Conservation (phyloP, 768 basidiomycete species). For the Mycena epipterygia region DNA sequence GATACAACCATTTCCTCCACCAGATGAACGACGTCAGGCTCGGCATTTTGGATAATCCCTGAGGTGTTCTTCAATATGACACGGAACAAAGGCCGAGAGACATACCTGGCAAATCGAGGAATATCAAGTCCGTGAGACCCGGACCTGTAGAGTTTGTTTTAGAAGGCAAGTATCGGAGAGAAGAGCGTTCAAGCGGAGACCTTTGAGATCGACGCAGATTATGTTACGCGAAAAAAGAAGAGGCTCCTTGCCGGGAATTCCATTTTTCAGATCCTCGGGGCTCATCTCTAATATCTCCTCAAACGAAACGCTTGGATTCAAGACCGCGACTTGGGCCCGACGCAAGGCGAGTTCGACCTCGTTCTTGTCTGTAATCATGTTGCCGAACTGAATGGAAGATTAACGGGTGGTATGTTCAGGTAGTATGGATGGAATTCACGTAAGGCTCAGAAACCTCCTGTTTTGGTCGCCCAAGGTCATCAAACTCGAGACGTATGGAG, state of each 20-base stretch:
- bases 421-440: not conserved
- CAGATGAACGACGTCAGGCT: slow-evolving; percentile 56
- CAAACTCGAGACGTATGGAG: slow-evolving; percentile 56
- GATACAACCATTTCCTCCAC: slow-evolving; percentile 63
- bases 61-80: slow-evolving; percentile 13
- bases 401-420: too few relatives aligned
- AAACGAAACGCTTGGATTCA: slow-evolving; percentile 50
- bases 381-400: slow-evolving; percentile 30
- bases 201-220: slow-evolving; percentile 56
- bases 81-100: too few relatives aligned
- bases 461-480: slow-evolving; percentile 44
- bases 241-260: slow-evolving; percentile 4
- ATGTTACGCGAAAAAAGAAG: slow-evolving; percentile 55
- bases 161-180: too few relatives aligned
- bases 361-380: slow-evolving; percentile 48
- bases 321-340: slow-evolving; percentile 61
- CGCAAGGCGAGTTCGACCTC: slow-evolving; percentile 61
- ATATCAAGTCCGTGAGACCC: slow-evolving; percentile 52
- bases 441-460: slow-evolving; percentile 36
- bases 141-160: slow-evolving; percentile 32
- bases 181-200: slow-evolving; percentile 23
- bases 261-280: slow-evolving; percentile 33
- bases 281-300: slow-evolving; percentile 26
- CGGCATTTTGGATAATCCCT: slow-evolving; percentile 65
- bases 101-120: slow-evolving; percentile 58